Base-by-base conservation (phyloP, 2,329 filamentous ascomycete genomes). In the Botrytis fragariae region DNA sequence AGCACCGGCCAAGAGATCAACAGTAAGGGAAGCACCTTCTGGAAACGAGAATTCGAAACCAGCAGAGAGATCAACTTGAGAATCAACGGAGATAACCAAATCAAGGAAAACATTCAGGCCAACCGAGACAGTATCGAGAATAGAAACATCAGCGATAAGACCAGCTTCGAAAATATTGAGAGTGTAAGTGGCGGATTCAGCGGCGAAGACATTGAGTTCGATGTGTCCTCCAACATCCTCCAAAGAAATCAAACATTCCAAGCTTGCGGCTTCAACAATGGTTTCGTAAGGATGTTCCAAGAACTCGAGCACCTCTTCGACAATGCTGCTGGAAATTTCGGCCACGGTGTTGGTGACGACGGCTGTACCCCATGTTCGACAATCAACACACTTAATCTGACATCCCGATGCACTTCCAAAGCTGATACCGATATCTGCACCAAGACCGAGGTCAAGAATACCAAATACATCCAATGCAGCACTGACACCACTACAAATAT, bases 21-120 rank as follows among this genome's bases (percentile, higher is more conserved):
- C 75, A 57, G 74, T 73, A n/a, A 79, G 72, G 61, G 74, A 77
- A 12, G 76, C 71, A 18, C 77, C 76, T 32, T 78, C 72, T 16
- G 77, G 76, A 62, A 79, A 77, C 1, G 75, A 68, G 69, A 78
- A 76, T 48, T 76, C 76, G 71, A 78, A 79, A 57, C 77, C 77
- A 63, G 74, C 74, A 42, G 70, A 59, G 9, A 78, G 67, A 69
- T 78, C 76, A 18, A 78, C 72, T 32, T 70, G 69, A 18, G 76
- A 76, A 67, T 60, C 71, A 7, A 78, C 57, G 35, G 75, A 76
- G 57, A 79, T 75, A 20, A 78, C 75, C 57, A 79, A 72, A 62
- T 78, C 77, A 39, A 78, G 67, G 71, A 75, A 72, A 18, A 78
- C 42, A 16, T 75, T 72, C n/a, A 78, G 45, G 6, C 76, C 78